A percentile compares a stretch with the other conserved stretches of the same genome.
Evolutionary conservation across 768 basidiomycete genomes (phyloP).

Genomic region (Xerocomellus amylosporus): DNA sequence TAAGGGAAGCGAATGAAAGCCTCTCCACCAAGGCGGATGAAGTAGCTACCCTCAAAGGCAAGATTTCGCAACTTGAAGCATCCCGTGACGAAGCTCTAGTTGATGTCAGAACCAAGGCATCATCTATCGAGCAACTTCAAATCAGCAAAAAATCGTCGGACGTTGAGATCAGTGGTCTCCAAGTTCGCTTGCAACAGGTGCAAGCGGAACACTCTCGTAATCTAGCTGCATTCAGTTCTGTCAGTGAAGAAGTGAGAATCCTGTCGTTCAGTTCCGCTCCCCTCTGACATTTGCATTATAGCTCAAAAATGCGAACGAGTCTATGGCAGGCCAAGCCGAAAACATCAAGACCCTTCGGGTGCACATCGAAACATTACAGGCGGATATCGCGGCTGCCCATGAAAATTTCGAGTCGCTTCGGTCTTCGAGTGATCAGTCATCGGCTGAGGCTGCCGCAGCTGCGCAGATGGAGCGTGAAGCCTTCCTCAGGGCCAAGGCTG

Average conservation of each 20-base stretch:
- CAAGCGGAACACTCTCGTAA: slow-evolving; percentile 28
- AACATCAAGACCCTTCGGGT: slow-evolving; percentile 47
- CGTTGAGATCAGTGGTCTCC: slow-evolving; percentile 43
- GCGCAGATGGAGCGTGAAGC: slow-evolving; percentile 63
- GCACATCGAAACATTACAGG: slow-evolving; percentile 51
- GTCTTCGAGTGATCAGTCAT: slow-evolving; percentile 42
- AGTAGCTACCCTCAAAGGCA: slow-evolving; percentile 51
- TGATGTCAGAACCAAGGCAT: slow-evolving; percentile 48
- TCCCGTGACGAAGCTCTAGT: slow-evolving; percentile 46
- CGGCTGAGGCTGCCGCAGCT: slow-evolving; percentile 44
- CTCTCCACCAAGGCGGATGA: slow-evolving; percentile 51
- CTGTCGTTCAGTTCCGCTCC: background rate
- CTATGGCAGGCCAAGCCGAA: slow-evolving; percentile 40
- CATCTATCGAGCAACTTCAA: slow-evolving; percentile 46
- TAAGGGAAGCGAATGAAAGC: slow-evolving; percentile 55
- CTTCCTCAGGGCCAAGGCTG: slow-evolving; percentile 59
- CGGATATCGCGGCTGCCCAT: slow-evolving; percentile 47
- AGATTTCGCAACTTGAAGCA: slow-evolving; percentile 47
- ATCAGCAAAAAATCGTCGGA: slow-evolving; percentile 49
- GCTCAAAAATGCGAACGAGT: slow-evolving; percentile 51
- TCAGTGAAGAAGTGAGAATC: slow-evolving; percentile 50
- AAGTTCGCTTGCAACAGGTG: slow-evolving; percentile 39
- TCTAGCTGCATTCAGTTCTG: slow-evolving; percentile 36
- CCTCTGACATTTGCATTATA: slow-evolving; percentile 27
- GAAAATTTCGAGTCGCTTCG: slow-evolving; percentile 52